Conservation (phyloP, 768 basidiomycete genomes). For the Boletus subparvulus region DNA sequence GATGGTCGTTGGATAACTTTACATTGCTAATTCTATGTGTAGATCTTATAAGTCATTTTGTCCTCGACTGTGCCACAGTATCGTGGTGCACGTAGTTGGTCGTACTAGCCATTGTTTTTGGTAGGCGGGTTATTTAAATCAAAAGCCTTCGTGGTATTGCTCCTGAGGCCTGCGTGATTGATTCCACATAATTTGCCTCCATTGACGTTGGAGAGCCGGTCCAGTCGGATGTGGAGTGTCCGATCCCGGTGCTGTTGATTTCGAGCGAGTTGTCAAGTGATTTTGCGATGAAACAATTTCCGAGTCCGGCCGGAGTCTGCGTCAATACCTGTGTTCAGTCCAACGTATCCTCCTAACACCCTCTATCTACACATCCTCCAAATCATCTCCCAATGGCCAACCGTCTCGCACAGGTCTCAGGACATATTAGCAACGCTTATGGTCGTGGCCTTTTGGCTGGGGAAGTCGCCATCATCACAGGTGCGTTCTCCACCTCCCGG, state of each 20-base stretch:
- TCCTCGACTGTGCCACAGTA: no score
- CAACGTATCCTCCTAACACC: background rate
- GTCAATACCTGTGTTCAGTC: background rate
- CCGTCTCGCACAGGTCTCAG: conserved; percentile 68
- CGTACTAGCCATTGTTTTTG: background rate
- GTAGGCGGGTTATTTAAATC: no score
- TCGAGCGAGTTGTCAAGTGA: background rate
- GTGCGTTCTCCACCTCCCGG: conserved; percentile 37
- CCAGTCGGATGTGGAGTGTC: background rate
- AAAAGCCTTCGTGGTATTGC: no score
- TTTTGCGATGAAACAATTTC: background rate
- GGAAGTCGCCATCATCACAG: conserved; percentile 86
- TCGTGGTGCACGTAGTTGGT: background rate
- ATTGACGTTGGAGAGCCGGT: no score
- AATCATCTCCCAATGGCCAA: conserved; percentile 40
- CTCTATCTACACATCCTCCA: background rate
- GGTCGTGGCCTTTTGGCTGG: conserved; percentile 62
- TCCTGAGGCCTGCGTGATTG: background rate
- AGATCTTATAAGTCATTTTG: background rate
- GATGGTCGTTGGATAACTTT: background rate
- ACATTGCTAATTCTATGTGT: background rate
- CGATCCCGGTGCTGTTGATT: background rate
- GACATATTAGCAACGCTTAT: conserved; percentile 57
- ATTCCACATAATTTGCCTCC: background rate
- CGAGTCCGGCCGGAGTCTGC: background rate